Evolutionary conservation across 2,329 filamentous ascomycete species (phyloP), one percentile per base, ranked within the genome.

Genomic region (Rhexocercosporidium sp.): DNA sequence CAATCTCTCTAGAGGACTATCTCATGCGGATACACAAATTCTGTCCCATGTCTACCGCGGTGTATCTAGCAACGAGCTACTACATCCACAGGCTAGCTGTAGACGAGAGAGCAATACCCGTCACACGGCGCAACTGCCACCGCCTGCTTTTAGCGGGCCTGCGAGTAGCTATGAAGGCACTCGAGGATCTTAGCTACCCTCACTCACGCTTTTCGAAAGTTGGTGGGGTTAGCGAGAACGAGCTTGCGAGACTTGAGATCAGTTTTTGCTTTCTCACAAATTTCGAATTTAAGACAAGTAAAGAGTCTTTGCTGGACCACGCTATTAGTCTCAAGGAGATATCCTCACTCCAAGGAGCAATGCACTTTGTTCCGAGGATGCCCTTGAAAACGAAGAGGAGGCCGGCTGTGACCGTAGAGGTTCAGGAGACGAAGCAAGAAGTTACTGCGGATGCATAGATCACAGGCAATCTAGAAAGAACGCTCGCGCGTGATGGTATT

Each of bases 1-100:
- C 92, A 12, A 95, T 98, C 71, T 86, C 89, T 41, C 85, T 97
- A 56, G 88, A 91, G 75, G 91, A 96, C 70, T 99, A 98, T 77
- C 86, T 98, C 27, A 84, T 90, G 74, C 92, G 95, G 18, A 87
- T 98, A 66, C 94, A 98, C 80, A 88, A 88, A 66, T 97, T 92
- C 81, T 98, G 95, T 76, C 94, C 96, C 3, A 94, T 97, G 87
- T 96, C 92, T 69, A 94, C 94, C 0, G 95, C 91, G 27, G 95
- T 98, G 11, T 97, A 97, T 80, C 88, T 99, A 29, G 93, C 95
- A 1, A 91, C 94, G 4, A 94, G 92, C 56, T 84, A 92, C 9
- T 98, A 97, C 81, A 95, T 97, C 71, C 90, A 95, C 76, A 89
- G 91, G 27, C 84, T 98, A 49, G 92, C 91, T 0, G 88, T 95